Conservation (phyloP, 805 yeast genomes). For the Sungouiozyma ichnusensis region DNA sequence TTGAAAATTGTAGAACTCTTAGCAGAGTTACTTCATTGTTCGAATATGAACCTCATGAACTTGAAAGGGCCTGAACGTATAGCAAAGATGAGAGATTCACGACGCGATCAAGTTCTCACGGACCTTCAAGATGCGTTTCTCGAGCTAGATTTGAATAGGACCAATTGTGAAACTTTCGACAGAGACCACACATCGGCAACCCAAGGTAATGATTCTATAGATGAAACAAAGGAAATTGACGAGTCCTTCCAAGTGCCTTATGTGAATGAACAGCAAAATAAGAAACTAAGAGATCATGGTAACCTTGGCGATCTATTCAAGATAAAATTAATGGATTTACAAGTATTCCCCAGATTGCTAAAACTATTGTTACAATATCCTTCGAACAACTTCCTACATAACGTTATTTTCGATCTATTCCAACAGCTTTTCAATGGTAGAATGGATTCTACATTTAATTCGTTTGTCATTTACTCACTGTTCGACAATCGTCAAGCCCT, state of each 20-base stretch:
- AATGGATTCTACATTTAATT: constrained; percentile 76
- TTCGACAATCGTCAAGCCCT: constrained; percentile 17
- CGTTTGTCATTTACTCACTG: constrained; percentile 43
- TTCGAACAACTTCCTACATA: constrained; percentile 96
- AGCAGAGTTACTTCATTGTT: constrained; percentile 91
- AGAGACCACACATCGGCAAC: constrained; percentile 15
- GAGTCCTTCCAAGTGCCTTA: constrained; percentile 28
- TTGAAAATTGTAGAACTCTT: constrained; percentile 85
- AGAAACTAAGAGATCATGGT: constrained; percentile 41
- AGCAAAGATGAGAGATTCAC: constrained; percentile 56
- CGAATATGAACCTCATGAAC: constrained; percentile 90
- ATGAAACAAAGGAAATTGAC: constrained; percentile 20
- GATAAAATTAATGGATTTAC: constrained; percentile 67
- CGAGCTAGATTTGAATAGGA: neutral
- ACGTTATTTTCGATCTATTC: constrained; percentile 90
- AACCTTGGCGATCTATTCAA: constrained; percentile 85
- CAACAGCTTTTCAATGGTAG: constrained; percentile 91
- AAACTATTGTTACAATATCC: constrained; percentile 74
- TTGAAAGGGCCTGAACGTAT: constrained; percentile 62
- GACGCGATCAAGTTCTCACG: constrained; percentile 32
- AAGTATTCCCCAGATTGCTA: constrained; percentile 56
- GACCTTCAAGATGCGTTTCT: neutral
- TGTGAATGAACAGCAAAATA: constrained; percentile 31
- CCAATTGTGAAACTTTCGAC: constrained; percentile 4
- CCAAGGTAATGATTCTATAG: constrained; percentile 8